Conservation (phyloP, 345 rosid genomes). For the Euphorbia pulcherrima region DNA sequence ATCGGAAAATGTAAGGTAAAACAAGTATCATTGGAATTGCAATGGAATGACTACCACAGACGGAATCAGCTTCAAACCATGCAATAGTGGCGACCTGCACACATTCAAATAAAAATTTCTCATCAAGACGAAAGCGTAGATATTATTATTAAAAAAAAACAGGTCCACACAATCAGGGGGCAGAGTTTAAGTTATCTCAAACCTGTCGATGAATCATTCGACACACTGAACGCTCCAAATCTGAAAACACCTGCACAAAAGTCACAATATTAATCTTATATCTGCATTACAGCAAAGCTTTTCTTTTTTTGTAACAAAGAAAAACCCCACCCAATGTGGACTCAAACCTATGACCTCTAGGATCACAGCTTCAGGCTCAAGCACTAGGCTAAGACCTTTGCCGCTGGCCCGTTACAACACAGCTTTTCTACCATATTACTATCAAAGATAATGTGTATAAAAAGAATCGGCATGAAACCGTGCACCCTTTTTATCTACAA, state of each 20-base stretch:
- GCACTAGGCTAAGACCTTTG: no score
- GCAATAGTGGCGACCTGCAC: conserved; percentile 97
- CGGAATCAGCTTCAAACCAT: conserved; percentile 99
- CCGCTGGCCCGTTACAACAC: no score
- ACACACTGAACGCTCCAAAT: conserved; percentile 89
- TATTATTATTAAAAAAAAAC: neutral
- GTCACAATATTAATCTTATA: conserved; percentile 6
- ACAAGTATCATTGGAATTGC: conserved; percentile 90
- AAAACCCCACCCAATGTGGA: no score
- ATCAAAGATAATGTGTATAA: neutral
- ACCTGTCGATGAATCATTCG: conserved; percentile 97
- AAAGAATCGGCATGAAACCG: neutral
- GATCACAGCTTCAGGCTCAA: no score
- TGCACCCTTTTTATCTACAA: neutral
- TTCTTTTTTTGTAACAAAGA: no score
- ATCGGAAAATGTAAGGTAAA: conserved; percentile 79
- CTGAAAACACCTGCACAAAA: conserved; percentile 74
- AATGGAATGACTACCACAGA: conserved; percentile 91
- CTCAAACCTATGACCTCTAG: no score
- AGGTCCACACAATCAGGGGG: neutral
- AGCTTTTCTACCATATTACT: neutral
- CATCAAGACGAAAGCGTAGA: neutral
- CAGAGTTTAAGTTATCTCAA: conserved; percentile 24
- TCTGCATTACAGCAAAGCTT: neutral
- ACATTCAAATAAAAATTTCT: conserved; percentile 26